phyloP scores from a whole-genome alignment of 2,329 filamentous ascomycete species.

The Aureobasidium sp. region DNA sequence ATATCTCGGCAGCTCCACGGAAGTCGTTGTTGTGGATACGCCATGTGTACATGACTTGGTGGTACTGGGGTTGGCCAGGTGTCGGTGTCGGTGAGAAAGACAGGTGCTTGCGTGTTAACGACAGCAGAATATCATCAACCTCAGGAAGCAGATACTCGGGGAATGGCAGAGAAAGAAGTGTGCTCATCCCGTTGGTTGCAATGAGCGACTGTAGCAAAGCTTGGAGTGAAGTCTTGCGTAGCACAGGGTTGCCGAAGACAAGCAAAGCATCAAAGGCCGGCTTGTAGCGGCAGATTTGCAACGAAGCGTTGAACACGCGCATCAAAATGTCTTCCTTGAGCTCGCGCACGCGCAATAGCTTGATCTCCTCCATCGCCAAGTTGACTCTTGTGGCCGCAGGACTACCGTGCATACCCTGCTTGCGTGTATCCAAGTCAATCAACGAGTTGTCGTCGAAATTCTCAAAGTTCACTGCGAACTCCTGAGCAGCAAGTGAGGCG shows the following conservation, averaged over 20 bases:
- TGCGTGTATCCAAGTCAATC: conserved; percentile 21
- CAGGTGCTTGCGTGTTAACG: conserved; percentile 59
- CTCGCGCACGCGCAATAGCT: conserved; percentile 22
- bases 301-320: conserved; percentile 72
- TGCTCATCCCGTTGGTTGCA: conserved; percentile 21
- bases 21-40: conserved; percentile 77
- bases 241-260: conserved; percentile 59
- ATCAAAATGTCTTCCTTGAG: conserved; percentile 64
- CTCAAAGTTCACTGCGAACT: conserved; percentile 17
- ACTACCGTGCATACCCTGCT: conserved; percentile 21
- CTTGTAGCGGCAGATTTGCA: conserved; percentile 71
- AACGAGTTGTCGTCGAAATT: conserved; percentile 18
- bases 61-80: conserved; percentile 52
- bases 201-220: conserved; percentile 47
- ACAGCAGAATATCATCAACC: conserved; percentile 68
- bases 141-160: conserved; percentile 60
- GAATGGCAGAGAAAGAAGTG: conserved; percentile 66
- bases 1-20: conserved; percentile 59
- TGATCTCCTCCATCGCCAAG: conserved; percentile 26
- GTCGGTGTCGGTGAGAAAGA: conserved; percentile 45
- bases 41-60: conserved; percentile 87
- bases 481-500: conserved; percentile 46
- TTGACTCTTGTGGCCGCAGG: conserved; percentile 21
- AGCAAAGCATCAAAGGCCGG: conserved; percentile 72
- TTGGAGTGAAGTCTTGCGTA: conserved; percentile 64